Evolutionary conservation across 1,284 basidiomycete genomes (phyloP).

Genomic region (Stereum hirsutum): DNA sequence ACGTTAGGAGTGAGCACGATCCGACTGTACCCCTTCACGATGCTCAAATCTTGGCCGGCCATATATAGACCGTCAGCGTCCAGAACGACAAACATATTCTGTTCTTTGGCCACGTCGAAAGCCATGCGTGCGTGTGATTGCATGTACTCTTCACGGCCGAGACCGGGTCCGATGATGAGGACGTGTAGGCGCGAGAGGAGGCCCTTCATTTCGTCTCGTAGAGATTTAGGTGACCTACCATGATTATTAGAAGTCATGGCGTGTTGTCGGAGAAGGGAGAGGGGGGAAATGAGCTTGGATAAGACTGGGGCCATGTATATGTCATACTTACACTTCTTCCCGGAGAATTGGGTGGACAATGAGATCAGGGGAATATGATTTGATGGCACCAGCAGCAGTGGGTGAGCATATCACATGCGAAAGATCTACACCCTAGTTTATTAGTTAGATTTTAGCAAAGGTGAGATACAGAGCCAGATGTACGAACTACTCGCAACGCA

Average conservation of each 20-base stretch:
- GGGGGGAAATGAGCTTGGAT: too few relatives aligned
- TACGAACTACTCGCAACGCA: slow-evolving; percentile 68
- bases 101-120: slow-evolving; percentile 31
- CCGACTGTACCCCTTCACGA: slow-evolving; percentile 75
- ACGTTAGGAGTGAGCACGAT: slow-evolving; percentile 92
- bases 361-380: slow-evolving; percentile 91
- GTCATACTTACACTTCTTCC: slow-evolving; percentile 32
- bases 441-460: not conserved
- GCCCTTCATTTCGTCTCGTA: slow-evolving; percentile 53
- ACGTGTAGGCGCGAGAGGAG: slow-evolving; percentile 85
- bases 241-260: not conserved
- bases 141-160: slow-evolving; percentile 89
- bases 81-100: slow-evolving; percentile 81
- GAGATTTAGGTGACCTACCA: slow-evolving; percentile 32
- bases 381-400: slow-evolving; percentile 83
- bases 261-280: not conserved
- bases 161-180: slow-evolving; percentile 87
- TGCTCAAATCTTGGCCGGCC: slow-evolving; percentile 63
- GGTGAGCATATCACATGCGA: slow-evolving; percentile 97
- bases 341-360: slow-evolving; percentile 91
- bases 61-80: slow-evolving; percentile 89
- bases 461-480: not conserved
- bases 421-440: slow-evolving; percentile 76
- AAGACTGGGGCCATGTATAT: not conserved
- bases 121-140: slow-evolving; percentile 63